Evolutionary conservation across 2,329 filamentous ascomycete species (phyloP).

Genomic region (Claviceps africana): DNA sequence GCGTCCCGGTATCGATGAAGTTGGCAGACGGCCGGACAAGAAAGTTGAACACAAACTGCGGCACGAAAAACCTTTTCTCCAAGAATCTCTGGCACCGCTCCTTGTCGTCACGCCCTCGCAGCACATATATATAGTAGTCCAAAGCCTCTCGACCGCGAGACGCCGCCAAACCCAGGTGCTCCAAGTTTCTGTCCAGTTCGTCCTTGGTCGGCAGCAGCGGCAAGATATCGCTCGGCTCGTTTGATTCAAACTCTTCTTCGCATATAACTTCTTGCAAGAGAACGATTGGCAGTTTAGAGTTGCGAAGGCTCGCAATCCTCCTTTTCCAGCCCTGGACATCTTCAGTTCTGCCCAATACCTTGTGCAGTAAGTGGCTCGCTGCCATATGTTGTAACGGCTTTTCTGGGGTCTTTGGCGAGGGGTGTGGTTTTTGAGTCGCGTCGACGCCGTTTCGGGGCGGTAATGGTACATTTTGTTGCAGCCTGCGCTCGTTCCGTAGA

Average conservation of each 20-base stretch:
- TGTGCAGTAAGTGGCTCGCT: constrained; percentile 14
- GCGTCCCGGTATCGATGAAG: constrained; percentile 12
- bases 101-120: constrained; percentile 17
- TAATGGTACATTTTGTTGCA: not conserved
- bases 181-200: constrained; percentile 13
- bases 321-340: constrained; percentile 8
- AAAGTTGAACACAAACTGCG: constrained; percentile 18
- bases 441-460: not conserved
- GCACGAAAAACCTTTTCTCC: constrained; percentile 11
- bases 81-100: constrained; percentile 19
- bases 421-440: not conserved
- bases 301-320: constrained; percentile 13
- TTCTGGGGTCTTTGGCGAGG: not conserved
- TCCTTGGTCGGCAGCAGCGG: constrained; percentile 13
- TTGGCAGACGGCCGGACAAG: constrained; percentile 15
- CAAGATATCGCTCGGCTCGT: constrained; percentile 8
- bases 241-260: constrained; percentile 9
- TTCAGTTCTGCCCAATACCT: constrained; percentile 6
- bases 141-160: constrained; percentile 12
- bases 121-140: constrained; percentile 15
- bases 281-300: constrained; percentile 15
- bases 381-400: constrained; percentile 12
- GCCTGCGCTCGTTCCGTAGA: not conserved
- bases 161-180: constrained; percentile 9
- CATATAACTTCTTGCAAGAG: constrained; percentile 19